Conservation (phyloP, 345 rosid species). For the Corchorus capsularis region DNA sequence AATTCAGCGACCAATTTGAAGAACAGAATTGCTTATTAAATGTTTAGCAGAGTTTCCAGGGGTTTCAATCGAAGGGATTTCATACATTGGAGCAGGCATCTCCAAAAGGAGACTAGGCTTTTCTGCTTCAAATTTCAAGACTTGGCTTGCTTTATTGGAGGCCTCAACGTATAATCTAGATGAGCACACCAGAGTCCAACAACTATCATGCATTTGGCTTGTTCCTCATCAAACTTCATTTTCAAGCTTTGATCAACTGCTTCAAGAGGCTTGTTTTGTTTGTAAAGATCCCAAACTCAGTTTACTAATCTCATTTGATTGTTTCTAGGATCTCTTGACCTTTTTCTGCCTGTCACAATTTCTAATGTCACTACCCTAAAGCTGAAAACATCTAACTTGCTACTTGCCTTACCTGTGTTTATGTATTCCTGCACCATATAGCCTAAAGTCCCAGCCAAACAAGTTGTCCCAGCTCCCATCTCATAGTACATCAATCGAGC, state of each 20-base stretch:
- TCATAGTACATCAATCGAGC: too few relatives aligned
- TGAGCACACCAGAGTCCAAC: too few relatives aligned
- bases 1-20: constrained; percentile 40
- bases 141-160: constrained; percentile 56
- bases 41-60: constrained; percentile 37
- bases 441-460: constrained; percentile 50
- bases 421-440: constrained; percentile 57
- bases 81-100: constrained; percentile 46
- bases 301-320: constrained; percentile 39
- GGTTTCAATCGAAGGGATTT: constrained; percentile 25
- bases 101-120: constrained; percentile 43
- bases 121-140: constrained; percentile 41
- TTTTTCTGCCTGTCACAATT: constrained; percentile 46
- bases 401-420: constrained; percentile 47
- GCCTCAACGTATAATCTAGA: constrained; percentile 46
- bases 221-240: constrained; percentile 35
- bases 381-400: too few relatives aligned
- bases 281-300: constrained; percentile 52
- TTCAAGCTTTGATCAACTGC: constrained; percentile 38
- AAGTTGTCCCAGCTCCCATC: too few relatives aligned
- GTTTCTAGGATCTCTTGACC: constrained; percentile 31
- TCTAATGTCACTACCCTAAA: too few relatives aligned
- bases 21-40: constrained; percentile 29
- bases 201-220: constrained; percentile 46
- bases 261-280: constrained; percentile 23